Evolutionary conservation across 2,329 filamentous ascomycete genomes (phyloP).

Genomic region (Teratosphaeria destructans): DNA sequence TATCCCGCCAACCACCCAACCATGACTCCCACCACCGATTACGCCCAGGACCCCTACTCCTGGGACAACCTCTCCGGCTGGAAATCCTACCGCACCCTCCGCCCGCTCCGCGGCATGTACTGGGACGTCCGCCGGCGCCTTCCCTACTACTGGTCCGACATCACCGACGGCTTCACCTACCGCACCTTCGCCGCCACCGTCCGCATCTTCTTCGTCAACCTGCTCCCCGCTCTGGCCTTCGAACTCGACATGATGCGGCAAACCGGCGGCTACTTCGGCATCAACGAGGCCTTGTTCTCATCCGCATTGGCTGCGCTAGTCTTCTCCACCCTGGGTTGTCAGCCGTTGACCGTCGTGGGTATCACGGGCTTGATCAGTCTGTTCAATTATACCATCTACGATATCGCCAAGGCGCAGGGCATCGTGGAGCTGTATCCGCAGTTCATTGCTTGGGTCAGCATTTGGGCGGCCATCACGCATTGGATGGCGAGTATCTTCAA

Average conservation of each 20-base stretch:
- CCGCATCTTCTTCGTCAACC: slow-evolving; percentile 50
- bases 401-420: slow-evolving; percentile 43
- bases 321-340: slow-evolving; percentile 42
- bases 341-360: slow-evolving; percentile 48
- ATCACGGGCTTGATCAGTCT: slow-evolving; percentile 44
- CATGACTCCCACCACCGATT: slow-evolving; percentile 6
- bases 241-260: slow-evolving; percentile 48
- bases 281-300: slow-evolving; percentile 47
- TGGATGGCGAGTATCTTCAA: slow-evolving; percentile 46
- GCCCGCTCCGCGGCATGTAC: slow-evolving; percentile 43
- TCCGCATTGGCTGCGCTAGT: slow-evolving; percentile 46
- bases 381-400: slow-evolving; percentile 52
- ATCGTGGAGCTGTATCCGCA: slow-evolving; percentile 39
- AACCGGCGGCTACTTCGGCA: slow-evolving; percentile 43
- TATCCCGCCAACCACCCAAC: neutral
- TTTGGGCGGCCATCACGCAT: slow-evolving; percentile 49
- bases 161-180: slow-evolving; percentile 45
- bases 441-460: slow-evolving; percentile 47
- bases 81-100: slow-evolving; percentile 28
- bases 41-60: slow-evolving; percentile 25
- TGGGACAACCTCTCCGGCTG: slow-evolving; percentile 27
- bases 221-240: slow-evolving; percentile 49
- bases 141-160: slow-evolving; percentile 48
- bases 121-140: slow-evolving; percentile 42
- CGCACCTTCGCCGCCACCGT: slow-evolving; percentile 45